Base-by-base conservation (phyloP, 2,329 filamentous ascomycete species). In the Aspergillus nomiae region DNA sequence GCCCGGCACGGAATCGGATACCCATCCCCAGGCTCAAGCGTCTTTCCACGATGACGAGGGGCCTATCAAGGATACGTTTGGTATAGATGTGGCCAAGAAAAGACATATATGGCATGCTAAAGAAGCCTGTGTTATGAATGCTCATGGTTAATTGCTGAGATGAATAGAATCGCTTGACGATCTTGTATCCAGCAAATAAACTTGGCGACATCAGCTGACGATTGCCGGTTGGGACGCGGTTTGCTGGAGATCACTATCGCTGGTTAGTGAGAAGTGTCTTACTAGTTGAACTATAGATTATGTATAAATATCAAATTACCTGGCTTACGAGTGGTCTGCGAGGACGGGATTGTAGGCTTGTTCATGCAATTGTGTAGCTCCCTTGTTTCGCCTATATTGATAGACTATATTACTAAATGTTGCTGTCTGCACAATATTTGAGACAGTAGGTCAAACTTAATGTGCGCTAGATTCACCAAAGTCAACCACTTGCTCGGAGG, bases 41-140 rank as follows among this genome's bases (percentile, higher is more conserved):
- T 50, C 61, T 38, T 59, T 60, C 41, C 64, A 69, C 30, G 66
- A 73, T 57, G 71, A 74, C 4, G 76, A 76, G 21, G 69, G 68
- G 3, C 65, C 63, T 32, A 74, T 78, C 65, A 72, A 71, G 41
- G 77, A 79, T 62, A 77, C 77, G 0, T 79, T 79, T 63, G 76
- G 75, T n/a, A 67, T 67, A n/a, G 77, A 76, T 58, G 72, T 76
- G 0, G 76, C 78, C 50, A 75, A 74, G 56, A 77, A 74, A 67
- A 68, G 82, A 60, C 74, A 79, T 30, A 77, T 78, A 61, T 83
- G 81, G 82, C 74, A 81, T 70, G 70, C 76, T 45, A 78, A 76
- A 65, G 82, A 83, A 67, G 70, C 76, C 16, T 83, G 81, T 73
- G 73, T 78, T 36, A 75, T 83, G 64, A 68, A 79, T 70, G 80